A percentile compares a stretch with the other conserved stretches of the same genome.
Conservation (phyloP, 2,329 filamentous ascomycete species). For the Penicillium digitatum region DNA sequence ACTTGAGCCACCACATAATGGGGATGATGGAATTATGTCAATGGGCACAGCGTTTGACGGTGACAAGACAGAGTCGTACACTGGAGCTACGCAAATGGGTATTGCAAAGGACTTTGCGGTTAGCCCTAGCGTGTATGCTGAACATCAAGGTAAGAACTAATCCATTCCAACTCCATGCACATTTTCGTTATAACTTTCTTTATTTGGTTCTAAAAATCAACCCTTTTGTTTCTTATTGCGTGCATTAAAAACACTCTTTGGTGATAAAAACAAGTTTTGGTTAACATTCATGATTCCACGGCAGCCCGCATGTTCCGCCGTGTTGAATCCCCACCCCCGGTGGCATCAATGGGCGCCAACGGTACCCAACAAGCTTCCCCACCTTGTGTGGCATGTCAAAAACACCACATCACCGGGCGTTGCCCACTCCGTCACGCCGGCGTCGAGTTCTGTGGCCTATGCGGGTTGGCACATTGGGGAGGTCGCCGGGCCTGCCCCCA, state of each 20-base stretch:
- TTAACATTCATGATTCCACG: conserved; percentile 14
- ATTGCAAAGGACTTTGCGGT: not conserved
- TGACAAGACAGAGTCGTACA: not conserved
- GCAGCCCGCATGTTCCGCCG: conserved; percentile 39
- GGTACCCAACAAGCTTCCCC: conserved; percentile 14
- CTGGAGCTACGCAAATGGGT: not conserved
- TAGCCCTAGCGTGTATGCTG: conserved; percentile 4
- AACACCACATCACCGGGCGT: conserved; percentile 53
- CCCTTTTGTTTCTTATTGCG: not conserved
- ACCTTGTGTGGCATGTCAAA: conserved; percentile 53
- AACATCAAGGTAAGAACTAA: conserved; percentile 20
- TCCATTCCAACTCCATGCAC: not conserved
- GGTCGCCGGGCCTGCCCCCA: conserved; percentile 57
- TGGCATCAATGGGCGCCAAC: conserved; percentile 13
- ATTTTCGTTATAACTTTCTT: not conserved
- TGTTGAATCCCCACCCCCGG: conserved; percentile 23
- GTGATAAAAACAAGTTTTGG: not conserved
- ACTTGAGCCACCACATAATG: not conserved
- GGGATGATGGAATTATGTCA: not conserved
- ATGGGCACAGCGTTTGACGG: not conserved
- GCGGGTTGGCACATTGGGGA: conserved; percentile 60
- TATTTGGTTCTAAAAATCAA: not conserved
- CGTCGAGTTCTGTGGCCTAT: conserved; percentile 60
- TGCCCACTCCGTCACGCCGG: conserved; percentile 60
- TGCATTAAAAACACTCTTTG: not conserved